A percentile compares a stretch with the other conserved stretches of the same genome.
Evolutionary conservation across 768 basidiomycete genomes (phyloP).

Genomic region (Lactarius evosmus): DNA sequence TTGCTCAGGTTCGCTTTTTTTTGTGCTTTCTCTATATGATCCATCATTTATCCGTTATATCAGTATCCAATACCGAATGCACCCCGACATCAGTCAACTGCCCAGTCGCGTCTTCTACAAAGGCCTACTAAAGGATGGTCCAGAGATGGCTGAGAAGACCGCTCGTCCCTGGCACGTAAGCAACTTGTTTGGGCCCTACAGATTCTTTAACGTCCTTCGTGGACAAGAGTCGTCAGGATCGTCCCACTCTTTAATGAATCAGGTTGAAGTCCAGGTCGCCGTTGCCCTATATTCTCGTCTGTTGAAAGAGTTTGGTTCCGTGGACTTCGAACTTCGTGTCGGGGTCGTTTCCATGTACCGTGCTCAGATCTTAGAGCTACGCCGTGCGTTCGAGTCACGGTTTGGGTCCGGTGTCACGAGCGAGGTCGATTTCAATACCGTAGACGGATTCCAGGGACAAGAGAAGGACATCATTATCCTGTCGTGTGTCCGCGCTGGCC

Average conservation of each 20-base stretch:
- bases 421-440: slow-evolving; percentile 90
- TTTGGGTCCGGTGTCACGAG: slow-evolving; percentile 71
- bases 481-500: slow-evolving; percentile 92
- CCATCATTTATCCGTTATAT: slow-evolving; percentile 8
- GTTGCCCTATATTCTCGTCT: slow-evolving; percentile 74
- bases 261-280: slow-evolving; percentile 68
- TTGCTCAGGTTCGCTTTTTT: slow-evolving; percentile 65
- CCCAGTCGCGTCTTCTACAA: slow-evolving; percentile 89
- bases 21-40: not conserved
- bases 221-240: slow-evolving; percentile 61
- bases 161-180: slow-evolving; percentile 81
- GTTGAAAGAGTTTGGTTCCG: slow-evolving; percentile 52
- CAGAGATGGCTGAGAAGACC: slow-evolving; percentile 82
- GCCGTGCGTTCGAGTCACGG: slow-evolving; percentile 58
- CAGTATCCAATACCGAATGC: slow-evolving; percentile 99
- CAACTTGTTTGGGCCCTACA: slow-evolving; percentile 77
- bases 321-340: slow-evolving; percentile 53
- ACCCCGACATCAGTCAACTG: slow-evolving; percentile 88
- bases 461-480: slow-evolving; percentile 98
- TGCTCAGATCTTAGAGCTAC: slow-evolving; percentile 78
- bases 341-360: slow-evolving; percentile 93
- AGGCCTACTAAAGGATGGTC: slow-evolving; percentile 77
- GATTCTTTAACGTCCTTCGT: slow-evolving; percentile 76
- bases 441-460: slow-evolving; percentile 99
- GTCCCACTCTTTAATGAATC: slow-evolving; percentile 75